A percentile compares a stretch with the other conserved stretches of the same genome.
Conservation (phyloP, 2,329 filamentous ascomycete genomes). For the Falciphora oryzae region DNA sequence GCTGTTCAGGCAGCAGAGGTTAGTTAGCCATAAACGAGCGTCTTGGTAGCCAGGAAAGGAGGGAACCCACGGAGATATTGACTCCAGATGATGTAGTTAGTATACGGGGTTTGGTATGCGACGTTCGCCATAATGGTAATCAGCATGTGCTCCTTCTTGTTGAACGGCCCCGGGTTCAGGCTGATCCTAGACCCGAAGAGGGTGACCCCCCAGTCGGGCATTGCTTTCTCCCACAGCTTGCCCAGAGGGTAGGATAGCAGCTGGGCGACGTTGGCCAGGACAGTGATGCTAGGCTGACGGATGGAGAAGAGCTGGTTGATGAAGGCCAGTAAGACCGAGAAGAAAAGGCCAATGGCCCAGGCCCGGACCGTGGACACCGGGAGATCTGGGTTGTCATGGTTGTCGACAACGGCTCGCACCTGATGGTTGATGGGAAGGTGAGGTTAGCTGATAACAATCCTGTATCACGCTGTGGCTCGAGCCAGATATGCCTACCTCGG, state of each 20-base stretch:
- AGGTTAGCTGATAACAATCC: background rate
- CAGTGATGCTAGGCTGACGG: slow-evolving; percentile 47
- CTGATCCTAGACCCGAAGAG: slow-evolving; percentile 41
- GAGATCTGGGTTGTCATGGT: slow-evolving; percentile 44
- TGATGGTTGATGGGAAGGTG: background rate
- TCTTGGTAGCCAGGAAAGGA: too few relatives aligned
- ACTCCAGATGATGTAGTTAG: slow-evolving; percentile 43
- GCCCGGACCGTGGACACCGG: slow-evolving; percentile 50
- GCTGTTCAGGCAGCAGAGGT: slow-evolving; percentile 22
- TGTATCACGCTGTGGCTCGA: too few relatives aligned
- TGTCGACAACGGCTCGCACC: slow-evolving; percentile 49
- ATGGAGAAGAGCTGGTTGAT: slow-evolving; percentile 55
- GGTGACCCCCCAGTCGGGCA: slow-evolving; percentile 46
- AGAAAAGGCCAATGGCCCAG: slow-evolving; percentile 47
- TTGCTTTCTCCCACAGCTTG: slow-evolving; percentile 40
- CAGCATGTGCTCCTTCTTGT: slow-evolving; percentile 54
- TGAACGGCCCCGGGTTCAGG: slow-evolving; percentile 51
- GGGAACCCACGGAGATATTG: slow-evolving; percentile 26
- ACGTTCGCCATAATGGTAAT: slow-evolving; percentile 58
- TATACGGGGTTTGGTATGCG: slow-evolving; percentile 41
- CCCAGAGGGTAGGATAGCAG: slow-evolving; percentile 51
- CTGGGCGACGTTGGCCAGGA: slow-evolving; percentile 51
- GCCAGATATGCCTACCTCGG: slow-evolving; percentile 28
- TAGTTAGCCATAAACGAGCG: background rate
- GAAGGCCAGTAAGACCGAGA: slow-evolving; percentile 42